phyloP scores from a whole-genome alignment of 2,329 filamentous ascomycete genomes.

The Trichoderma guizhouense region DNA sequence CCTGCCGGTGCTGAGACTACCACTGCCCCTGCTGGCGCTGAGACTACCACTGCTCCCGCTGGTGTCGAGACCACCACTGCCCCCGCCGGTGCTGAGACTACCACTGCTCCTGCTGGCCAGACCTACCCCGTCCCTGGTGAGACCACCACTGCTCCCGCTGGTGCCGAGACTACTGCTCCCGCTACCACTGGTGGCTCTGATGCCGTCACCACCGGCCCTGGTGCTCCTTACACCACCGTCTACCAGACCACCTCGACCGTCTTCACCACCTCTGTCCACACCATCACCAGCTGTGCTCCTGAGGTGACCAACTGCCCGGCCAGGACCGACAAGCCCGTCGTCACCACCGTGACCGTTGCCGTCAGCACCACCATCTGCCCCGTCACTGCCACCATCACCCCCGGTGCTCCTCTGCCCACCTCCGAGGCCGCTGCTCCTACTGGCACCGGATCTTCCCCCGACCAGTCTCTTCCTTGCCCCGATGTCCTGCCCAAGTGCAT shows the following conservation, averaged over 20 bases:
- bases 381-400: conserved; percentile 50
- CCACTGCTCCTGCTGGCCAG: conserved; percentile 9
- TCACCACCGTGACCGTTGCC: conserved; percentile 53
- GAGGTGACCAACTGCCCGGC: conserved; percentile 51
- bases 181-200: conserved; percentile 16
- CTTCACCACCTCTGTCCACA: conserved; percentile 48
- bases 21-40: background rate
- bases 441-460: conserved; percentile 15
- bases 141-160: background rate
- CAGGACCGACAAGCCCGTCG: conserved; percentile 40
- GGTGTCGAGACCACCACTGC: conserved; percentile 16
- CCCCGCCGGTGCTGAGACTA: conserved; percentile 14
- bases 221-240: conserved; percentile 30
- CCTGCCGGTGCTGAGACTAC: too few species aligned
- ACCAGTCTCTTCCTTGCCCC: conserved; percentile 53
- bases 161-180: conserved; percentile 15
- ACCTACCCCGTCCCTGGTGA: background rate
- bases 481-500: conserved; percentile 79
- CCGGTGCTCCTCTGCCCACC: conserved; percentile 17
- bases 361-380: conserved; percentile 61
- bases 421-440: conserved; percentile 19
- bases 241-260: conserved; percentile 48
- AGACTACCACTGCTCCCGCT: conserved; percentile 21
- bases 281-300: conserved; percentile 49
- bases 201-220: conserved; percentile 18